A percentile compares a stretch with the other conserved stretches of the same genome.
Conservation (phyloP, 1,284 basidiomycete species). For the Fomitopsis pinicola region DNA sequence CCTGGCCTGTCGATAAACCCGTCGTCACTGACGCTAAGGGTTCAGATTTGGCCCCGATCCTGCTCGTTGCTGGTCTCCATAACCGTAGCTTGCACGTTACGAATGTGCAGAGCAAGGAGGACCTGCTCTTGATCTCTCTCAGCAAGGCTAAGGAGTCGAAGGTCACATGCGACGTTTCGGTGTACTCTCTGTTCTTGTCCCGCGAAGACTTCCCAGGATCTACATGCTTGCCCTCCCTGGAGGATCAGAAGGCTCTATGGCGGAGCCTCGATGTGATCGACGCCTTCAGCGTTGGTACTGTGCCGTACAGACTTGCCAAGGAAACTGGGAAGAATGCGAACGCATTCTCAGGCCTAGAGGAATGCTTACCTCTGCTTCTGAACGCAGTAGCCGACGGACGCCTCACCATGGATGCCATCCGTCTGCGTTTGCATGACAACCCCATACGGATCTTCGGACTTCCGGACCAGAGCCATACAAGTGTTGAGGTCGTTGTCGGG, state of each 20-base stretch:
- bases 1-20: slow-evolving; percentile 90
- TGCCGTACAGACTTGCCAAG: slow-evolving; percentile 76
- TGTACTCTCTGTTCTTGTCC: slow-evolving; percentile 92
- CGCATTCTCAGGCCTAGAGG: slow-evolving; percentile 80
- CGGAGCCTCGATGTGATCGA: slow-evolving; percentile 84
- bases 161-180: slow-evolving; percentile 94
- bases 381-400: slow-evolving; percentile 82
- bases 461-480: slow-evolving; percentile 82
- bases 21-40: slow-evolving; percentile 94
- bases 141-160: slow-evolving; percentile 93
- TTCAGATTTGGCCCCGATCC: slow-evolving; percentile 89
- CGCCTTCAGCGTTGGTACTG: slow-evolving; percentile 85
- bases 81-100: slow-evolving; percentile 90
- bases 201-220: slow-evolving; percentile 70
- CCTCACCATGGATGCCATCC: slow-evolving; percentile 83
- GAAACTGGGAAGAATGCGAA: slow-evolving; percentile 67
- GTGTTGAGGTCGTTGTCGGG: slow-evolving; percentile 91
- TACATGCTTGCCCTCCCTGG: slow-evolving; percentile 66
- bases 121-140: slow-evolving; percentile 87
- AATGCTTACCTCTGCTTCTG: slow-evolving; percentile 85
- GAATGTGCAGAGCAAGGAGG: slow-evolving; percentile 87
- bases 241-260: slow-evolving; percentile 89
- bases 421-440: slow-evolving; percentile 82
- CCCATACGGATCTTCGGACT: slow-evolving; percentile 91
- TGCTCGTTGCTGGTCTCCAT: slow-evolving; percentile 91